A percentile compares a stretch with the other conserved stretches of the same genome.
phyloP scores from a whole-genome alignment of 1,139 yeast genomes.

The Eremothecium cymbalariae region DNA sequence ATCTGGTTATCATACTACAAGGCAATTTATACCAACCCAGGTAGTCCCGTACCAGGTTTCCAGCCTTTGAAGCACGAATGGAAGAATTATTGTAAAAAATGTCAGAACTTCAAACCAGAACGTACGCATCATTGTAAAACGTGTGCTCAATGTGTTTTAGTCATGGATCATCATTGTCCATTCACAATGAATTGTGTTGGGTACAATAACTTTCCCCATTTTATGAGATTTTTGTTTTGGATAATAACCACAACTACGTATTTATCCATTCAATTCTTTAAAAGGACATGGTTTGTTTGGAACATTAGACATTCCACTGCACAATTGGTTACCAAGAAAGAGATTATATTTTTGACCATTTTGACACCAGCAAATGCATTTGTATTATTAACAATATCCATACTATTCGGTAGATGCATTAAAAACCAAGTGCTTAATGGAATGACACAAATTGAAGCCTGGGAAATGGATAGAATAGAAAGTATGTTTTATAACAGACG shows the following conservation, averaged over 20 bases:
- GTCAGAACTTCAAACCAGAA: conserved; percentile 61
- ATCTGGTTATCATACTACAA: conserved; percentile 64
- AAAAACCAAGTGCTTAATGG: conserved; percentile 52
- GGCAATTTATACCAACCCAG: conserved; percentile 55
- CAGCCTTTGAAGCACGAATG: conserved; percentile 37
- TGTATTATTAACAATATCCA: conserved; percentile 48
- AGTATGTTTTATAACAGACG: conserved; percentile 28
- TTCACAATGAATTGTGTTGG: conserved; percentile 89
- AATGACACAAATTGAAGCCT: conserved; percentile 83
- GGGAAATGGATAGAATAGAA: conserved; percentile 84
- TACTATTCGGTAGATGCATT: conserved; percentile 56
- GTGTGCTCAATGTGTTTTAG: conserved; percentile 53
- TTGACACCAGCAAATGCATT: conserved; percentile 51
- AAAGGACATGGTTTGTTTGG: conserved; percentile 43
- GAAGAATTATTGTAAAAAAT: conserved; percentile 59
- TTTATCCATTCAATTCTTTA: conserved; percentile 39
- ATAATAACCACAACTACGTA: conserved; percentile 49
- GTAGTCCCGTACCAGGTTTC: conserved; percentile 44
- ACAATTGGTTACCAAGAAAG: conserved; percentile 46
- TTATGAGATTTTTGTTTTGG: conserved; percentile 68
- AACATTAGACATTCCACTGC: conserved; percentile 48
- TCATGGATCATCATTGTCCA: conserved; percentile 85
- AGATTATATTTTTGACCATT: conserved; percentile 49
- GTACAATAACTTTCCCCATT: conserved; percentile 69
- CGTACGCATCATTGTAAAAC: conserved; percentile 72